Evolutionary conservation across 768 basidiomycete species (phyloP), one percentile per base, ranked within the genome.

Genomic region (Pisolithus microcarpus): DNA sequence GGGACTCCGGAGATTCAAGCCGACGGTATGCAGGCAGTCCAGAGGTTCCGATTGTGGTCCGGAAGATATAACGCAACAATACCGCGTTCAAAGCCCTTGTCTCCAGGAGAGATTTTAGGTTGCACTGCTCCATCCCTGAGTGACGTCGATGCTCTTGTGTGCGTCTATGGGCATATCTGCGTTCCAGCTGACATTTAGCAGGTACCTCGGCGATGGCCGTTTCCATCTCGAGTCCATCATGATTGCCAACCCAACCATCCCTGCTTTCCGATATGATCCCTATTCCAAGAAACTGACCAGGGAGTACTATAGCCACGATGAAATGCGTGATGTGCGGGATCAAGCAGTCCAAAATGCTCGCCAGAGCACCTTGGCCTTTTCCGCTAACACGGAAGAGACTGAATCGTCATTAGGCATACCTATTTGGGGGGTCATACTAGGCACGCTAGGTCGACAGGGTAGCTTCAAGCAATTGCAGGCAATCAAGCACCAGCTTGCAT

Each of bases 161-260:
- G 70, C 48, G 84, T 70, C 5, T 26, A 13, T 47, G 13, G 19
- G 30, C 19, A 48, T 30, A 23, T 19, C 23, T 38, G 26, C n/a
- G 11, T 21, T 43, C 26, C 38, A 19, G 26, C 53, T 55, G 39
- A 52, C 36, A 18, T 49, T 16, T n/a, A 31, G 44, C 52, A 96
- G 93, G 60, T 99, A 98, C 66, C 80, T 99, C 24, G 96, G 96
- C 16, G 96, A 99, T 60, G 96, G 96, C 19, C 86, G 96, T 9
- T 99, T 99, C 73, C 96, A 98, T 65, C 78, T 98, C 16, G 96
- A 99, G 68, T 89, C 91, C 13, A 93, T 97, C 65, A 99, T 99
- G 96, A 96, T 99, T 52, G 92, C 93, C n/a, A 99, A 99, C 65
- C 96, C 96, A 0, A 68, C 78, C 28, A 77, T 98, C 16, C 93